Percentiles rank a stretch among this genome's conserved stretches.
These are phyloP conservation scores for Daedaleopsis nitida DNA, from an alignment of 768 basidiomycete species.

Conservation along the genomic window DNA sequence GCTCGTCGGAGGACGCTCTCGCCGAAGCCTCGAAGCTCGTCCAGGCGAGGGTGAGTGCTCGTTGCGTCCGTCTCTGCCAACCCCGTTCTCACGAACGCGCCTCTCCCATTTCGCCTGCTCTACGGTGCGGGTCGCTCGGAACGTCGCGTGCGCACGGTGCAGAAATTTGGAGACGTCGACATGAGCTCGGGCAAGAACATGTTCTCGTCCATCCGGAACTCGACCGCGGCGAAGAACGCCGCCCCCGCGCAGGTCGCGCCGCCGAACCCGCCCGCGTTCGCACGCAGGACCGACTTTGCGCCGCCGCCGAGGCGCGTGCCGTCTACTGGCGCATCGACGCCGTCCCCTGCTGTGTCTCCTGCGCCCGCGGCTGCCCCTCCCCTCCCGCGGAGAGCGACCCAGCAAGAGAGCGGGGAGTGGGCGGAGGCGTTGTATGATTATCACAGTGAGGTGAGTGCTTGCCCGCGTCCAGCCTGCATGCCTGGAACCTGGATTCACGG, in stretches of 20 bases:
- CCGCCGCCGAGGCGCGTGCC: conserved; percentile 54
- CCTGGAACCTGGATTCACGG: conserved; percentile 4
- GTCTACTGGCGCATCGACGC: conserved; percentile 19
- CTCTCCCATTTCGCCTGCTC: too few relatives aligned
- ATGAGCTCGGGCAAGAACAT: conserved; percentile 50
- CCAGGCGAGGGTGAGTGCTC: conserved; percentile 22
- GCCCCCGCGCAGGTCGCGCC: conserved; percentile 37
- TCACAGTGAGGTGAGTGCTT: conserved; percentile 52
- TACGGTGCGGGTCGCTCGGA: too few relatives aligned
- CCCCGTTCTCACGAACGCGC: not conserved
- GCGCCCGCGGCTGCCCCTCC: conserved; percentile 22
- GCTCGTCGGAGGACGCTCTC: conserved; percentile 21
- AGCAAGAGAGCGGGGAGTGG: conserved; percentile 64
- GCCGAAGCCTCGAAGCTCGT: conserved; percentile 22
- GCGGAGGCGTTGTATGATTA: conserved; percentile 80
- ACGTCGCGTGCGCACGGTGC: not conserved
- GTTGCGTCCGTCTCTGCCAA: not conserved
- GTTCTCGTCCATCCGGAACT: conserved; percentile 47
- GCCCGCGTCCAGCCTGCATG: not conserved
- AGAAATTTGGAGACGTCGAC: conserved; percentile 68
- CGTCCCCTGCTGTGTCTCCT: conserved; percentile 12
- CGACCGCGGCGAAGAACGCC: conserved; percentile 42
- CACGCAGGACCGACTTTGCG: conserved; percentile 46
- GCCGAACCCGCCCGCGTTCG: conserved; percentile 44
- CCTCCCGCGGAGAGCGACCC: conserved; percentile 35